A percentile compares a stretch with the other conserved stretches of the same genome.
Conservation (phyloP, 768 basidiomycete species). For the Naganishia vaughanmartiniae region DNA sequence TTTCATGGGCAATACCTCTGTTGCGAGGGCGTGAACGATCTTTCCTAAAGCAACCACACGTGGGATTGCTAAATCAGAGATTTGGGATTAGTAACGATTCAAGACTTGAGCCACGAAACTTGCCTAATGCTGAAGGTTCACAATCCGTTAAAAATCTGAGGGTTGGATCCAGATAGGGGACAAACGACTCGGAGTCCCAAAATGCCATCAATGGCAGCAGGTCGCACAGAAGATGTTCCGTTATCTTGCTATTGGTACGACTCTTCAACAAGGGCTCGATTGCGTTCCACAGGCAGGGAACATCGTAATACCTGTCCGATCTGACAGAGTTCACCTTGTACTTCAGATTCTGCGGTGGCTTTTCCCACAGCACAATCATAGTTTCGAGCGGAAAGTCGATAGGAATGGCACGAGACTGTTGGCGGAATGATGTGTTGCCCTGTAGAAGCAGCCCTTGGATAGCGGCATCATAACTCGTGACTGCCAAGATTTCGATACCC, state of each 20-base stretch:
- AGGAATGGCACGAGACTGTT: not conserved
- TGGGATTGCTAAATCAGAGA: slow-evolving; percentile 1
- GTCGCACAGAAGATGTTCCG: slow-evolving; percentile 5
- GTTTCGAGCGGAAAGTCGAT: slow-evolving; percentile 22
- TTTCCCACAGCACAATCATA: slow-evolving; percentile 22
- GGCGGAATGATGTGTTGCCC: not conserved
- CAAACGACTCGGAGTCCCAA: slow-evolving; percentile 5
- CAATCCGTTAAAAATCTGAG: slow-evolving; percentile 8
- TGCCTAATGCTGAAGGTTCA: not conserved
- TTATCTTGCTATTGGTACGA: not conserved
- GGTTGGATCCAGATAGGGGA: slow-evolving; percentile 6
- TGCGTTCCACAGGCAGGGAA: slow-evolving; percentile 23
- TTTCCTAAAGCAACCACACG: slow-evolving; percentile 7
- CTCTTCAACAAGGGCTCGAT: not conserved
- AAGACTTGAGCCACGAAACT: not conserved
- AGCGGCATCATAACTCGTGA: slow-evolving; percentile 30
- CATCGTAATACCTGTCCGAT: slow-evolving; percentile 27
- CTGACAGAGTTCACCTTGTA: slow-evolving; percentile 28
- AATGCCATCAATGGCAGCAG: slow-evolving; percentile 21
- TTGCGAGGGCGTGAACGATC: slow-evolving; percentile 23
- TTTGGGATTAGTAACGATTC: not conserved
- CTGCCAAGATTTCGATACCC: slow-evolving; percentile 30
- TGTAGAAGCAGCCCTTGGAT: slow-evolving; percentile 13
- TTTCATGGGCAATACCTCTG: slow-evolving; percentile 16
- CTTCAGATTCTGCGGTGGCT: slow-evolving; percentile 7